These are phyloP conservation scores for sunflower (Helianthus annuus) DNA, from an alignment of 129 eudicot genomes.

Conservation along the genomic window DNA sequence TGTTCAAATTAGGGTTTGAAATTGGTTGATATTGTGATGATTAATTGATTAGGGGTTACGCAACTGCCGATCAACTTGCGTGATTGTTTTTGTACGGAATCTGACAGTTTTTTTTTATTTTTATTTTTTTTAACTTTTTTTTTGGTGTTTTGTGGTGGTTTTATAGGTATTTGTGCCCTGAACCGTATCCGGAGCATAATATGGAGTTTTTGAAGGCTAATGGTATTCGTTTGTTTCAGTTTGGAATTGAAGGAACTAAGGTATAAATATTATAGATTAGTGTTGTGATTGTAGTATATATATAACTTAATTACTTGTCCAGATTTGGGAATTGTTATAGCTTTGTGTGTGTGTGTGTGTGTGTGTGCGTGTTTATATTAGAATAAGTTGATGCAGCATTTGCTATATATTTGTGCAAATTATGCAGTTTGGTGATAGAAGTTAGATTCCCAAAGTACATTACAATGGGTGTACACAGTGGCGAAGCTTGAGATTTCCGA, in stretches of 20 bases:
- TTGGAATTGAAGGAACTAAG: slow-evolving; percentile 71
- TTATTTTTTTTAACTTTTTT: neutral
- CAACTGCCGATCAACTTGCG: slow-evolving; percentile 17
- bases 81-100: neutral
- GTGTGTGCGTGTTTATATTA: too few species aligned
- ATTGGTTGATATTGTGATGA: slow-evolving; percentile 1
- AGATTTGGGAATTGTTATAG: too few species aligned
- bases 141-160: slow-evolving; percentile 21
- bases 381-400: slow-evolving; percentile 9
- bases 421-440: neutral
- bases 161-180: slow-evolving; percentile 69
- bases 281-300: too few species aligned
- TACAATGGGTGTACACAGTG: too few species aligned
- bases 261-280: slow-evolving; percentile 24
- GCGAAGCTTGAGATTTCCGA: too few species aligned
- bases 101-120: slow-evolving; percentile 7
- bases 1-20: neutral
- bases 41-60: slow-evolving; percentile 4
- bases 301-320: too few species aligned
- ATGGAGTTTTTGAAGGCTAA: slow-evolving; percentile 51
- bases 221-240: slow-evolving; percentile 61
- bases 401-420: neutral
- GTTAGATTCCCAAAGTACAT: neutral
- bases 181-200: slow-evolving; percentile 68
- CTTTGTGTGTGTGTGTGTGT: too few species aligned